Base-by-base conservation (phyloP, 257 asterid species). In the Asclepias syriaca region DNA sequence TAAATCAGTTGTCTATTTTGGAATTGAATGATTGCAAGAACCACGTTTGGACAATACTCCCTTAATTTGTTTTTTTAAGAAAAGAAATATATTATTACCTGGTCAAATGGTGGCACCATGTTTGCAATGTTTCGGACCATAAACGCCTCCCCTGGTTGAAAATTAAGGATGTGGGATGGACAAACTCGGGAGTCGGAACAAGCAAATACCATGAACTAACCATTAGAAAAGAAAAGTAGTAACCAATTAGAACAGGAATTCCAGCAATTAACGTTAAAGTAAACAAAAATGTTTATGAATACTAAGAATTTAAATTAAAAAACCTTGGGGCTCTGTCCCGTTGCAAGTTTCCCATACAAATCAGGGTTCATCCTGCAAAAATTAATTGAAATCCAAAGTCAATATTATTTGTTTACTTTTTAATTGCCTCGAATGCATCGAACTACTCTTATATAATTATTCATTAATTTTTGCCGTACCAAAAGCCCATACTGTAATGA, bases 41-140 rank as follows among this genome's bases (percentile, higher is more conserved):
- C 22, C 22, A 12, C 46, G 19, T 32, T 61, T 12, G 48, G 4
- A 61, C 67, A 61, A 15, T 34, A 29, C 34, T 10, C 53, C 15
- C 12, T 7, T 10, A 49, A 49, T 10, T 49, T 49, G 0, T 49
- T 12, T 12, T 49, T 49, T 49, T 0, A 7, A 48, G 14, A 48
- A 48, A 6, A 14, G 6, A 48, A 45, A 46, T 46, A 34, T 11
- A 21, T 27, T 11, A 21, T 15, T 74, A 82, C 88, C 84, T n/a
- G 80, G 18, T 84, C 82, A 71, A 43, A 84, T 56, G 88, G 86
- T 10, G 88, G 88, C 73, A 84, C 88, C 88, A 84, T 84, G 77
- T 80, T 84, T 24, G 88, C 86, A 14, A 84, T 82, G 74, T 84
- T 84, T 34, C 88, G 80, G 57, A 84, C 85, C 21, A 82, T 69